Evolutionary conservation across 306 rosid species (phyloP).

Genomic region (Leucaena leucocephala): DNA sequence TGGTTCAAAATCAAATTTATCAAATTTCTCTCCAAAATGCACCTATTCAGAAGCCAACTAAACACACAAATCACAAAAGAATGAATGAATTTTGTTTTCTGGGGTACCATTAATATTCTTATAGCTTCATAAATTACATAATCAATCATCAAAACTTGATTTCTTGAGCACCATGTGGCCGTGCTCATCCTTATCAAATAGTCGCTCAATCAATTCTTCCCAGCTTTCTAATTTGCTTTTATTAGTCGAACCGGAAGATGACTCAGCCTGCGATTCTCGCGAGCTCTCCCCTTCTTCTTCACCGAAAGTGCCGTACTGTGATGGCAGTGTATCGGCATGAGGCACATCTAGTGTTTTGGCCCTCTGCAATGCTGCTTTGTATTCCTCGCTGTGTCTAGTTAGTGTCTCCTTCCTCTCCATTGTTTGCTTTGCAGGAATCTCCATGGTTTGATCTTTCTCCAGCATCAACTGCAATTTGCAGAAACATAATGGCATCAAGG

Average conservation of each 20-base stretch:
- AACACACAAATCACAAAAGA: conserved; percentile 38
- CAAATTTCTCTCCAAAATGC: conserved; percentile 22
- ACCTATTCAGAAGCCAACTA: conserved; percentile 1
- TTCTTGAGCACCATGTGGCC: conserved; percentile 56
- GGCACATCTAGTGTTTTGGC: conserved; percentile 84
- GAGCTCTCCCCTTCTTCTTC: conserved; percentile 50
- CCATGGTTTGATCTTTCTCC: conserved; percentile 60
- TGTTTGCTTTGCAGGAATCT: conserved; percentile 71
- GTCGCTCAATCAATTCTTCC: conserved; percentile 63
- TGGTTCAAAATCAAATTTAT: not conserved
- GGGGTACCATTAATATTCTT: not conserved
- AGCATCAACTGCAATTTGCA: conserved; percentile 59
- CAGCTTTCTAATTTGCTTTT: conserved; percentile 56
- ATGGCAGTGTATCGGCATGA: conserved; percentile 69
- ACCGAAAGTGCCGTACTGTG: conserved; percentile 80
- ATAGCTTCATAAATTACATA: conserved; percentile 5
- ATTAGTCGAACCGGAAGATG: conserved; percentile 51
- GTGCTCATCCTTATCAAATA: conserved; percentile 58
- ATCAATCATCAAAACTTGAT: conserved; percentile 34
- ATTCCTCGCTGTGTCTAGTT: conserved; percentile 61
- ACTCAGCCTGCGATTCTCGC: conserved; percentile 49
- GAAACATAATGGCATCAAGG: conserved; percentile 23
- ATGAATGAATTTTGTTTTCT: conserved; percentile 38
- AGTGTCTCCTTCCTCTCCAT: conserved; percentile 82
- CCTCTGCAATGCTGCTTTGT: conserved; percentile 86